Conservation (phyloP, 176 grass and related monocot species). For the Carex kokanica region DNA sequence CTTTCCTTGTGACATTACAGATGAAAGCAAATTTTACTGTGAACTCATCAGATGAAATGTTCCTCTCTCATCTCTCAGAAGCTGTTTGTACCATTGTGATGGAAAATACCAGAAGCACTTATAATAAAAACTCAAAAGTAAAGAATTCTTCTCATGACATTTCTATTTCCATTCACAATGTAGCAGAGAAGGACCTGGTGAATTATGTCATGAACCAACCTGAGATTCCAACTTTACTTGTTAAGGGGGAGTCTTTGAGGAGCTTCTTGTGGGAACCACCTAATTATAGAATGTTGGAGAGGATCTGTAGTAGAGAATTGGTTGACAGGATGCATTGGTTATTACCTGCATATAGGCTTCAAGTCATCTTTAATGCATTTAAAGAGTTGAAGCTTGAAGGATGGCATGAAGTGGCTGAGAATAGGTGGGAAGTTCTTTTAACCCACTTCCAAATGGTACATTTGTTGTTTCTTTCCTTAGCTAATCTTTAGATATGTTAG, state of each 20-base stretch:
- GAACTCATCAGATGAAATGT: constrained; percentile 59
- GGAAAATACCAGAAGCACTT: constrained; percentile 38
- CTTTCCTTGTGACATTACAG: constrained; percentile 35
- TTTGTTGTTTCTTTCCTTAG: constrained; percentile 18
- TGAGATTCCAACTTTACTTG: constrained; percentile 37
- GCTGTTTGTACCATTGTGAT: constrained; percentile 55
- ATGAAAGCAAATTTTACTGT: constrained; percentile 35
- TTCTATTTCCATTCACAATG: constrained; percentile 56
- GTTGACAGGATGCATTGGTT: constrained; percentile 61
- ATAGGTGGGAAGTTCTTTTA: constrained; percentile 74
- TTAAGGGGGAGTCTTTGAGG: constrained; percentile 24
- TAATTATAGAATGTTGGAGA: constrained; percentile 46
- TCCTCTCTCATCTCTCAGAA: constrained; percentile 69
- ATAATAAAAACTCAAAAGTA: constrained; percentile 27
- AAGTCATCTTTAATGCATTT: constrained; percentile 48
- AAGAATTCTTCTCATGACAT: constrained; percentile 61
- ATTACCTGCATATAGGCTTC: constrained; percentile 63
- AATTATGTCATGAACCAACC: constrained; percentile 42
- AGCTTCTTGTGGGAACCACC: constrained; percentile 64
- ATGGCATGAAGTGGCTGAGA: constrained; percentile 49
- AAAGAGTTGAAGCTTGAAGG: constrained; percentile 58
- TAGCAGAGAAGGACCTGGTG: constrained; percentile 47
- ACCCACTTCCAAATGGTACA: constrained; percentile 91
- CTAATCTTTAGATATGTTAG: not conserved
- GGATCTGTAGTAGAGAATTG: constrained; percentile 39